Conservation (phyloP, 139 green algal species). For the Picochlorum sp. region DNA sequence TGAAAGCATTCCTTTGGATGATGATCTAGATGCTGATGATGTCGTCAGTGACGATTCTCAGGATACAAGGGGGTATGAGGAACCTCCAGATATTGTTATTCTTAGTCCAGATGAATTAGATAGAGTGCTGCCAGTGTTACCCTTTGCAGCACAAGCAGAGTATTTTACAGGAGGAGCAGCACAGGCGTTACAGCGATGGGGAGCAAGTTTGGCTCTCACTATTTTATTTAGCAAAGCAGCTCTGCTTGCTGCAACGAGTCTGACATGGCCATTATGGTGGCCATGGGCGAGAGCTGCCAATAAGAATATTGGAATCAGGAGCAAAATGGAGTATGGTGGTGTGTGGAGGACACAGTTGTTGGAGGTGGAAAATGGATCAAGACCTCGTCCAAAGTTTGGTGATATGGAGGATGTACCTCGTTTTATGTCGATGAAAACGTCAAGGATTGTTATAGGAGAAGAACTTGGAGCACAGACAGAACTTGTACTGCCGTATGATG, state of each 20-base stretch:
- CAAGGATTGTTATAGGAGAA: constrained; percentile 55
- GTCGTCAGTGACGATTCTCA: constrained; percentile 3
- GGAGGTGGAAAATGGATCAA: constrained; percentile 27
- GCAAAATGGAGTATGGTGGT: constrained; percentile 37
- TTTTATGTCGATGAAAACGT: constrained; percentile 16
- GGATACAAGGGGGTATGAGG: not conserved
- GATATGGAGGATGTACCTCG: not conserved
- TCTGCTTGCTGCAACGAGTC: constrained; percentile 45
- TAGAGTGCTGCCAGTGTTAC: constrained; percentile 44
- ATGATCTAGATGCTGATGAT: not conserved
- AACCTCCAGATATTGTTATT: constrained; percentile 22
- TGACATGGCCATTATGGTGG: constrained; percentile 64
- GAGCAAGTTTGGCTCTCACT: constrained; percentile 36
- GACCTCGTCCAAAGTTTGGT: constrained; percentile 15
- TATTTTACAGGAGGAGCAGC: constrained; percentile 31
- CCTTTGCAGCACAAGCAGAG: constrained; percentile 39
- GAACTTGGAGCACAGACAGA: constrained; percentile 46
- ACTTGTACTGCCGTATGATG: constrained; percentile 54
- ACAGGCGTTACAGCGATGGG: constrained; percentile 42
- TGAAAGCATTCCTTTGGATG: not conserved
- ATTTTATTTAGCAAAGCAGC: constrained; percentile 50
- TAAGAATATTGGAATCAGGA: constrained; percentile 27
- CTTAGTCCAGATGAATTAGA: constrained; percentile 31
- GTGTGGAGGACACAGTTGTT: constrained; percentile 56
- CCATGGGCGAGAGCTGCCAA: constrained; percentile 44